Percentiles rank a stretch among this genome's conserved stretches.
Evolutionary conservation across 805 yeast species (phyloP).

Genomic region (Kuraishia hungarica): DNA sequence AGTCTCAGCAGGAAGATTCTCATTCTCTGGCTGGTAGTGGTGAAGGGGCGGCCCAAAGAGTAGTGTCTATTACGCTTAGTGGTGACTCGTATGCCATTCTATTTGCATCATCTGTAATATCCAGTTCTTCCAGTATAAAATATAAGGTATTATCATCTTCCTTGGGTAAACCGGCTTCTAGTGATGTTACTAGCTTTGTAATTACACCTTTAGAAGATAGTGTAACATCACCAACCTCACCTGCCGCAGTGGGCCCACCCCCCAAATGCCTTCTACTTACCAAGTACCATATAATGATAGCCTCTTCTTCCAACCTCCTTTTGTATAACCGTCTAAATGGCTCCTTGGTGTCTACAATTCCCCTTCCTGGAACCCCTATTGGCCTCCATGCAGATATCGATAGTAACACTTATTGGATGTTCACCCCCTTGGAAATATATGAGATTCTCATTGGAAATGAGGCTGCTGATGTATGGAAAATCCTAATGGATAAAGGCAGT

Average conservation of each 20-base stretch:
- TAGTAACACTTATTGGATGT: conserved; percentile 68
- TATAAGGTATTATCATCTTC: not conserved
- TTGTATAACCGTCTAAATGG: not conserved
- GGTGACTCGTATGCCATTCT: conserved; percentile 11
- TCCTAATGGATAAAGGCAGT: conserved; percentile 37
- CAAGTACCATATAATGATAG: not conserved
- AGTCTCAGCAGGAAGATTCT: not conserved
- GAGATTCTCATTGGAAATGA: conserved; percentile 71
- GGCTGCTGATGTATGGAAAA: conserved; percentile 65
- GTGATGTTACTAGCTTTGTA: not conserved
- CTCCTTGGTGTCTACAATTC: not conserved
- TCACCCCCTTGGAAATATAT: conserved; percentile 47
- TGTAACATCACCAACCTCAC: not conserved
- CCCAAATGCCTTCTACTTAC: not conserved
- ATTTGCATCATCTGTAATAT: conserved; percentile 5
- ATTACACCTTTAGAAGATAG: not conserved
- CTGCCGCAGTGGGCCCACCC: too few species aligned
- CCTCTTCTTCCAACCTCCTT: not conserved
- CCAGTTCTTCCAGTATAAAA: not conserved
- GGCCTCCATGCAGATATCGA: conserved; percentile 43
- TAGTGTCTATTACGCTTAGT: conserved; percentile 6
- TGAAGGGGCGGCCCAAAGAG: not conserved
- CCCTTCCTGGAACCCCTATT: conserved; percentile 26
- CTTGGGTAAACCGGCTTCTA: not conserved
- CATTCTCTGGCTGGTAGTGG: not conserved